Percentiles rank a stretch among this genome's conserved stretches.
These are phyloP conservation scores for Cyclotella baltica DNA, from an alignment of 108 stramenopile genomes.

Conservation along the genomic window DNA sequence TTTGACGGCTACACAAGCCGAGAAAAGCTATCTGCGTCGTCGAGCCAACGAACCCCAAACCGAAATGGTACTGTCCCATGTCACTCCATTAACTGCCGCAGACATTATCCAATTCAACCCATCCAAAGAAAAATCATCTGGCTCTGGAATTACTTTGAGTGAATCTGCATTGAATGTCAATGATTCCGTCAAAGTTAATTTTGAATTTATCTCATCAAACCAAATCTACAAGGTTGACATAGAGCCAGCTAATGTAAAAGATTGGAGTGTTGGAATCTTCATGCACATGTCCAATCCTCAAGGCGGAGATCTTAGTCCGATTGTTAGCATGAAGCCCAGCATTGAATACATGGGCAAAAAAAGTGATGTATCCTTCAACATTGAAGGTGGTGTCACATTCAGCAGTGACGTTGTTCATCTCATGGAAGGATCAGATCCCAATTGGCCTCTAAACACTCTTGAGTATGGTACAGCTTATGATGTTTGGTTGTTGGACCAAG, in stretches of 20 bases:
- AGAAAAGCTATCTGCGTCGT: background rate
- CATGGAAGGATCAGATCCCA: background rate
- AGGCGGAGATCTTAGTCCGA: slow-evolving; percentile 11
- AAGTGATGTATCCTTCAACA: background rate
- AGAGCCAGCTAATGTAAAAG: background rate
- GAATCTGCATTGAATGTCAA: background rate
- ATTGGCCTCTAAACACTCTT: slow-evolving; percentile 5
- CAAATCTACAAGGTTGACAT: background rate
- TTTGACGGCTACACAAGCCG: background rate
- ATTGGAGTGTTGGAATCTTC: slow-evolving; percentile 14
- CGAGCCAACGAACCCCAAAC: background rate
- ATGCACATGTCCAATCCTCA: slow-evolving; percentile 47
- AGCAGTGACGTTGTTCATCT: background rate
- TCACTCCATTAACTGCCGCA: background rate
- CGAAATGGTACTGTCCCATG: too few relatives aligned
- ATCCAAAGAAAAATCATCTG: background rate
- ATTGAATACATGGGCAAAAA: too few relatives aligned
- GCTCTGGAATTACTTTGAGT: background rate
- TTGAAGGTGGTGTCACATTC: slow-evolving; percentile 6
- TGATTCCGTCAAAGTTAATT: background rate
- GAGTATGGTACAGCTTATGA: slow-evolving; percentile 23
- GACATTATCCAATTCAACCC: background rate
- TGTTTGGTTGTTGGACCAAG: slow-evolving; percentile 24
- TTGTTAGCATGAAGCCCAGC: background rate
- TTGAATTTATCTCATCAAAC: background rate